Conservation (phyloP, 2,329 filamentous ascomycete species). For the Didymella exigua region DNA sequence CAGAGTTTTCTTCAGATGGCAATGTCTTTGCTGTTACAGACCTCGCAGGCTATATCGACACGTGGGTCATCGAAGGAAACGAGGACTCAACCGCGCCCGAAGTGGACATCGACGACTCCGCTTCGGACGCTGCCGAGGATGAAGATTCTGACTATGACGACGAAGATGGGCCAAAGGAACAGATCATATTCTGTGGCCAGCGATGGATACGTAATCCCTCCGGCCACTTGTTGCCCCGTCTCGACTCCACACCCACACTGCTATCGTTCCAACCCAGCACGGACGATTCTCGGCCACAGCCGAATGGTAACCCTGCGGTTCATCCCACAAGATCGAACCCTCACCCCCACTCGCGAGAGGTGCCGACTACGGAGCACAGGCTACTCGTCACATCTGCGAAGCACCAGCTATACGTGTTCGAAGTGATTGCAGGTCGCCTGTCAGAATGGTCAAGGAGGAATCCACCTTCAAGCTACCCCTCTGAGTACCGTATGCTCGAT, state of each 20-base stretch:
- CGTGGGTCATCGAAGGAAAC: slow-evolving; percentile 73
- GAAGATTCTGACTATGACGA: slow-evolving; percentile 54
- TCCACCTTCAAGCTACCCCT: slow-evolving; percentile 73
- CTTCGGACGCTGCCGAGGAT: slow-evolving; percentile 31
- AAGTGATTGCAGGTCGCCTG: slow-evolving; percentile 75
- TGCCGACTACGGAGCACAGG: slow-evolving; percentile 59
- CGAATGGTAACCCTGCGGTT: slow-evolving; percentile 55
- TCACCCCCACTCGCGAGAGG: slow-evolving; percentile 61
- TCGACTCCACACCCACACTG: slow-evolving; percentile 53
- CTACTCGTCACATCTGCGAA: slow-evolving; percentile 67
- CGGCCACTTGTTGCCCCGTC: slow-evolving; percentile 56
- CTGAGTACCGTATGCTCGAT: slow-evolving; percentile 72
- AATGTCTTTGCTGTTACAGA: slow-evolving; percentile 79
- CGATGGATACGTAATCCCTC: slow-evolving; percentile 78
- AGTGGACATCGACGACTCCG: slow-evolving; percentile 46
- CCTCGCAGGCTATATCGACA: slow-evolving; percentile 83
- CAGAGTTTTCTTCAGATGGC: slow-evolving; percentile 81
- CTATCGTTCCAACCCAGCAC: slow-evolving; percentile 54
- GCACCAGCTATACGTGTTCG: slow-evolving; percentile 76
- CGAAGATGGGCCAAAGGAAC: slow-evolving; percentile 51
- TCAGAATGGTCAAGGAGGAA: slow-evolving; percentile 88
- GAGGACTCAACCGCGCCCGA: slow-evolving; percentile 55
- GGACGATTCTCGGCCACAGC: slow-evolving; percentile 26
- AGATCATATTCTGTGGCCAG: slow-evolving; percentile 61
- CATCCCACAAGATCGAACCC: slow-evolving; percentile 58